Conservation (phyloP, 495 filamentous ascomycete genomes). For the Aspergillus olivimuriae region DNA sequence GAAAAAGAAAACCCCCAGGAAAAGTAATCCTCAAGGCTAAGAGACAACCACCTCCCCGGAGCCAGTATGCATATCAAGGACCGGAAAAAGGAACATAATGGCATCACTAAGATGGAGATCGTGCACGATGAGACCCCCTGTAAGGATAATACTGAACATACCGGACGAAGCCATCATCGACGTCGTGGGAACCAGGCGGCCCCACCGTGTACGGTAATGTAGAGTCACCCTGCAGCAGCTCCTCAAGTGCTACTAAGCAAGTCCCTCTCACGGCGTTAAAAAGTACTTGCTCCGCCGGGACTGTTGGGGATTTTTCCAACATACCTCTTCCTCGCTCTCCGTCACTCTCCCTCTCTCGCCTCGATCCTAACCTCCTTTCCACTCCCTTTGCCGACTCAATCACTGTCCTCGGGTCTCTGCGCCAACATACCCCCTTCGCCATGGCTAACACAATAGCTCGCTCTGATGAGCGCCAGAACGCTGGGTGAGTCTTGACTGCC, state of each 20-base stretch:
- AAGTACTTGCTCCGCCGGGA: conserved; percentile 39
- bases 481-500: conserved; percentile 53
- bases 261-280: conserved; percentile 25
- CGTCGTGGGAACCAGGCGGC: conserved; percentile 10
- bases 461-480: conserved; percentile 51
- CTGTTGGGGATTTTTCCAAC: conserved; percentile 25
- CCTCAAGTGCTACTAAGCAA: conserved; percentile 7
- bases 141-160: background rate
- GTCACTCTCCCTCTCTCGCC: background rate
- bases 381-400: conserved; percentile 2
- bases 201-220: conserved; percentile 9
- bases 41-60: too few relatives aligned
- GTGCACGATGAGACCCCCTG: too few relatives aligned
- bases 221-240: conserved; percentile 4
- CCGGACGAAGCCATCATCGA: conserved; percentile 3
- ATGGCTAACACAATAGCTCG: conserved; percentile 63
- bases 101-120: too few relatives aligned
- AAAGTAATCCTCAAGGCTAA: too few relatives aligned
- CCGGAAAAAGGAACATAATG: too few relatives aligned
- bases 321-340: conserved; percentile 12
- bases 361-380: background rate
- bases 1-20: too few relatives aligned
- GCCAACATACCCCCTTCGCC: conserved; percentile 20
- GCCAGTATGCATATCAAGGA: too few relatives aligned
- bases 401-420: conserved; percentile 14